Percentiles rank a stretch among this genome's conserved stretches.
Conservation (phyloP, 306 rosid species). For the Dryas octopetala region DNA sequence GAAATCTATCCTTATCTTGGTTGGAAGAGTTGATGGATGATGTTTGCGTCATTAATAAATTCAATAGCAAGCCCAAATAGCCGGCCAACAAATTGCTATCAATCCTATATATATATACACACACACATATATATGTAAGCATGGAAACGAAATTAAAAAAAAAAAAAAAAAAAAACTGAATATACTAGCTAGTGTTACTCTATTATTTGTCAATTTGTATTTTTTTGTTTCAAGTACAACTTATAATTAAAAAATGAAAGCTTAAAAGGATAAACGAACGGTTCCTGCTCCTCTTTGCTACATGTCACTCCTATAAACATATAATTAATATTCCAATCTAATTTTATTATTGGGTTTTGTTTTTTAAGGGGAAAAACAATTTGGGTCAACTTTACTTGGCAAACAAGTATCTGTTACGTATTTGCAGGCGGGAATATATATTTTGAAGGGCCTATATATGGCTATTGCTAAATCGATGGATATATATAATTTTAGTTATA, state of each 20-base stretch:
- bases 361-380: not conserved
- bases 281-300: not conserved
- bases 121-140: not conserved
- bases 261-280: too few relatives aligned
- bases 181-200: not conserved
- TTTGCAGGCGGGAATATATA: not conserved
- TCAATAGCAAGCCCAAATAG: not conserved
- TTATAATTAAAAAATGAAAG: too few relatives aligned
- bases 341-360: not conserved
- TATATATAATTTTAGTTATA: not conserved
- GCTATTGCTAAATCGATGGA: not conserved
- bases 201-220: not conserved
- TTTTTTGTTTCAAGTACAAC: too few relatives aligned
- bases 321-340: not conserved
- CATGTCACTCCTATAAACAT: not conserved
- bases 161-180: not conserved
- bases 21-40: not conserved
- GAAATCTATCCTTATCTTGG: not conserved
- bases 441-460: not conserved
- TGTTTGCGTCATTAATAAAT: not conserved
- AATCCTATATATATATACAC: not conserved
- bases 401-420: not conserved
- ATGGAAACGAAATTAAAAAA: not conserved
- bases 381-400: slow-evolving; percentile 15
- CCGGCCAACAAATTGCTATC: not conserved